These are phyloP conservation scores for Setomelanomma holmii DNA, from an alignment of 2,329 filamentous ascomycete genomes.

Conservation along the genomic window DNA sequence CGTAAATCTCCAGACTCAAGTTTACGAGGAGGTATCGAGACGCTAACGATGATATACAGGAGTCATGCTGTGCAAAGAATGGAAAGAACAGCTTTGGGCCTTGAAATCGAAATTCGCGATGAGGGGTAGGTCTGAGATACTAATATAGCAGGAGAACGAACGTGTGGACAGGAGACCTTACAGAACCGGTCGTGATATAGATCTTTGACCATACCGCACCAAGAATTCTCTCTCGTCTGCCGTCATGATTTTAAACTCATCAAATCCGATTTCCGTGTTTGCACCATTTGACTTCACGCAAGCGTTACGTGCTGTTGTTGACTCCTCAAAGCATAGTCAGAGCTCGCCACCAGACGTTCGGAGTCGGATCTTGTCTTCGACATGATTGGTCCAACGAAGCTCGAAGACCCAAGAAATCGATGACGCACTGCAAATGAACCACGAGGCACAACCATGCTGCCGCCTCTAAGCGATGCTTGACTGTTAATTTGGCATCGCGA, in stretches of 20 bases:
- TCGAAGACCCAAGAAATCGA: not conserved
- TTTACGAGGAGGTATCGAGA: too few relatives aligned
- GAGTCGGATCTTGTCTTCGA: not conserved
- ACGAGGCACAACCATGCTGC: constrained; percentile 1
- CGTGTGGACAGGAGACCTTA: not conserved
- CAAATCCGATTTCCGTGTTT: too few relatives aligned
- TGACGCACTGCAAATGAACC: constrained; percentile 3
- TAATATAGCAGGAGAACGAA: too few relatives aligned
- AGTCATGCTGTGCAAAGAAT: not conserved
- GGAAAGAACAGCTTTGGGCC: not conserved
- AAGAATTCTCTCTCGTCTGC: too few relatives aligned
- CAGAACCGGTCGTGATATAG: too few relatives aligned
- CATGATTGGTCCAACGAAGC: not conserved
- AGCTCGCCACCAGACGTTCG: not conserved
- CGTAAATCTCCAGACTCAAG: too few relatives aligned
- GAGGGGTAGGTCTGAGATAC: too few relatives aligned
- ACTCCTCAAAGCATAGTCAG: not conserved
- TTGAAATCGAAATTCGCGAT: too few relatives aligned
- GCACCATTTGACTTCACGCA: too few relatives aligned
- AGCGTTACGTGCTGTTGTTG: not conserved
- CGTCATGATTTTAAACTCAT: too few relatives aligned
- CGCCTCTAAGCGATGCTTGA: constrained; percentile 4
- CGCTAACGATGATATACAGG: not conserved
- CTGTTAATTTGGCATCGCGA: constrained; percentile 2
- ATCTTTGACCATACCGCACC: too few relatives aligned